Base-by-base conservation (phyloP, 805 yeast genomes). In the Candida broadrunensis region DNA sequence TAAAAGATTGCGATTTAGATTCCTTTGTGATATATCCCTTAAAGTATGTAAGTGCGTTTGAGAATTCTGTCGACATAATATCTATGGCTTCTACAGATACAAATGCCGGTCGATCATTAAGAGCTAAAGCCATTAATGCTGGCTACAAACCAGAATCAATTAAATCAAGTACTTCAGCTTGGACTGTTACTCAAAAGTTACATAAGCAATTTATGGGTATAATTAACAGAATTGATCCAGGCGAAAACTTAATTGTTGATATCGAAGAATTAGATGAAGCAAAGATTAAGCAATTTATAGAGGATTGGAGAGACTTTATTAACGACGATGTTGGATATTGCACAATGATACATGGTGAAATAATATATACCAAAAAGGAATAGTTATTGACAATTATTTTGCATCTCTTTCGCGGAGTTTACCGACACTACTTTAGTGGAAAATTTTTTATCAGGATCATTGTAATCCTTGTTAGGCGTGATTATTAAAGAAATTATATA, bases 1-100 rank as follows among this genome's bases (percentile, higher is more conserved):
- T 51, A 5, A 51, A 58, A 29, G 73, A 69, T 33, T 57, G 61
- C 8, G 71, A 63, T 32, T 17, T 55, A 8, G 42, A 32, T 2
- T 36, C 51, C 29, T 38, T 38, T 5, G 33, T 49, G 8, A 47
- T 47, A 2, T 54, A 43, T 30, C 65, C 65, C n/a, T 42, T 43
- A 12, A 24, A 39, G 15, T 50, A 53, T 36, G 27, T 14, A 4
- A 11, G 30, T 11, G 38, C 33, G 19, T 42, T 43, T 8, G 21
- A 42, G n/a, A 39, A 37, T n/a, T 43, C 44, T 9, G 23, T 36
- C 4, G n/a, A n/a, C n/a, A n/a, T n/a, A n/a, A n/a, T n/a, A n/a
- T n/a, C n/a, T n/a, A n/a, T n/a, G n/a, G n/a, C n/a, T n/a, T 39
- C 48, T 9, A 50, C 55, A 3, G 44, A 41, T 37, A 15, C 27